Conservation (phyloP, 352 stramenopile species). For the Globisporangium emineosum region DNA sequence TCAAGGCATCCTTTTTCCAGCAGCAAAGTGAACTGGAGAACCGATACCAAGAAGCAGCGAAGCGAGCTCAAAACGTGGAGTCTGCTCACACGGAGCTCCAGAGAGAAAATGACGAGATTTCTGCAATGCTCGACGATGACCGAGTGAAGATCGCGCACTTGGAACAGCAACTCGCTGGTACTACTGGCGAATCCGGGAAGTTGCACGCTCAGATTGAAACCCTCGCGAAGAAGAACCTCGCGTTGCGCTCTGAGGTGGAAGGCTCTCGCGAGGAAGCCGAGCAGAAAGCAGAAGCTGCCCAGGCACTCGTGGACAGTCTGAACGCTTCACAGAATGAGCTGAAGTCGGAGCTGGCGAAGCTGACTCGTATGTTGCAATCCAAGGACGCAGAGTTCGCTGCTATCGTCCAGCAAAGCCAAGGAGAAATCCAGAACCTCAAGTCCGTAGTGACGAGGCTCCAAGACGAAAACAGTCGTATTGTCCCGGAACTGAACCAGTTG, state of each 20-base stretch:
- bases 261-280: constrained; percentile 19
- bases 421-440: constrained; percentile 14
- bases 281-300: constrained; percentile 11
- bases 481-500: constrained; percentile 33
- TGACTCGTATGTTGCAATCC: constrained; percentile 1
- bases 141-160: constrained; percentile 32
- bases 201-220: constrained; percentile 50
- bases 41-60: constrained; percentile 8
- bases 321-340: constrained; percentile 10
- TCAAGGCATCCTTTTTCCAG: constrained; percentile 31
- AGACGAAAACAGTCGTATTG: constrained; percentile 30
- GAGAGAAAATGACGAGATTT: constrained; percentile 50
- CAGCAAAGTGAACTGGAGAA: constrained; percentile 12
- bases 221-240: constrained; percentile 63
- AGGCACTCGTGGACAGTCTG: constrained; percentile 13
- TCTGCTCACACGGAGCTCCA: constrained; percentile 36
- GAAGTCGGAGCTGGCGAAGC: constrained; percentile 11
- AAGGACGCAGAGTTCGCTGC: constrained; percentile 15
- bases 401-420: constrained; percentile 4
- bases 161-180: constrained; percentile 43
- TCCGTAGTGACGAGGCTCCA: constrained; percentile 6
- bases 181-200: constrained; percentile 32
- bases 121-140: constrained; percentile 39
- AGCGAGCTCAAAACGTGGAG: constrained; percentile 27
- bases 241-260: constrained; percentile 44